A percentile compares a stretch with the other conserved stretches of the same genome.
These are phyloP conservation scores for Coemansia sp. DNA, from an alignment of 192 early-diverging fungal genomes.

Conservation along the genomic window DNA sequence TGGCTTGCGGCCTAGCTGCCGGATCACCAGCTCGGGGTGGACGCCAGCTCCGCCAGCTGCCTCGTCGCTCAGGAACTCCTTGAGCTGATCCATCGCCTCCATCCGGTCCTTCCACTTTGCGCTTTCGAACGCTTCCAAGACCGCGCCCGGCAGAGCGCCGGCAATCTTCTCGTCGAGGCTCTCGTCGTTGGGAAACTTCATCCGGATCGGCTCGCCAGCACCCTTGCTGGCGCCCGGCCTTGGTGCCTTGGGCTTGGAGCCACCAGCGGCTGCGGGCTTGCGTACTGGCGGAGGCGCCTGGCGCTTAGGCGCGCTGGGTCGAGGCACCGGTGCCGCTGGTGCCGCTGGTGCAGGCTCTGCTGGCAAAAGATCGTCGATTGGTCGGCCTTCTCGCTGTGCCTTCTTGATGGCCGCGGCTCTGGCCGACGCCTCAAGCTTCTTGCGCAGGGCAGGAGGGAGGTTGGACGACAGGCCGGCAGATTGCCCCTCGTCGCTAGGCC, in stretches of 20 bases:
- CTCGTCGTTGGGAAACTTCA: slow-evolving; percentile 62
- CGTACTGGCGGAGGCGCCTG: slow-evolving; percentile 13
- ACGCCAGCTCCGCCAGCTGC: slow-evolving; percentile 54
- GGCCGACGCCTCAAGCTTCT: slow-evolving; percentile 49
- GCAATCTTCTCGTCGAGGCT: slow-evolving; percentile 57
- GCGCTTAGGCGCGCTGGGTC: neutral
- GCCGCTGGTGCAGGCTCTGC: slow-evolving; percentile 3
- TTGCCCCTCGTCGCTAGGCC: neutral
- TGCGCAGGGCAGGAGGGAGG: slow-evolving; percentile 42
- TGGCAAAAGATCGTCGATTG: slow-evolving; percentile 24
- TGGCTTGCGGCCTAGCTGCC: slow-evolving; percentile 73
- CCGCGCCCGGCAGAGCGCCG: slow-evolving; percentile 54
- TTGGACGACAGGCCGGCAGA: slow-evolving; percentile 29
- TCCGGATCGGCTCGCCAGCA: slow-evolving; percentile 62
- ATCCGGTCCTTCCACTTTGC: slow-evolving; percentile 85
- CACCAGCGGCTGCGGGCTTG: slow-evolving; percentile 32
- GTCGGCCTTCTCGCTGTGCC: slow-evolving; percentile 41
- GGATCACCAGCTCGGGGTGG: slow-evolving; percentile 69
- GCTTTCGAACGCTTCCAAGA: slow-evolving; percentile 61
- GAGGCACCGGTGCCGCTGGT: slow-evolving; percentile 16
- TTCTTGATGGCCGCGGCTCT: slow-evolving; percentile 45
- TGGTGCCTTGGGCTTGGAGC: slow-evolving; percentile 17
- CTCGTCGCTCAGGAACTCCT: slow-evolving; percentile 57
- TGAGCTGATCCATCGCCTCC: slow-evolving; percentile 75
- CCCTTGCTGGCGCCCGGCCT: slow-evolving; percentile 11